Evolutionary conservation across 2,329 filamentous ascomycete species (phyloP).

Genomic region (Orbilia ellipsospora): DNA sequence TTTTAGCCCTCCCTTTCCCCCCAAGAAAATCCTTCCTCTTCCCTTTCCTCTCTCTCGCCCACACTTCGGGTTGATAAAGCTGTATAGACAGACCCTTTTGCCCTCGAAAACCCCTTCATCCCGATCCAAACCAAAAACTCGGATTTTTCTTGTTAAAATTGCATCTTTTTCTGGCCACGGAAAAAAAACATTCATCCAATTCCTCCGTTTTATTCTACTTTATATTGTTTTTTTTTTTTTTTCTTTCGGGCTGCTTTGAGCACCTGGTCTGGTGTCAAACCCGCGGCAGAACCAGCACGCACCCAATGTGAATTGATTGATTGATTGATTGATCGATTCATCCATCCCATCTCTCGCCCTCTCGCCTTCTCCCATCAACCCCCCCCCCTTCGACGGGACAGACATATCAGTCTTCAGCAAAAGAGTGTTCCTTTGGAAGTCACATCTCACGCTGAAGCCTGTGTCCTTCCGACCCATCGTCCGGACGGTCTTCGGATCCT

Average conservation of each 20-base stretch:
- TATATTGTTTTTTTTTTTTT: background rate
- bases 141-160: background rate
- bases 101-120: constrained; percentile 38
- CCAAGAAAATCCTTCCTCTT: constrained; percentile 13
- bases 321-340: background rate
- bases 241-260: background rate
- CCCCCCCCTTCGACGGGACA: background rate
- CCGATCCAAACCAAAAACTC: background rate
- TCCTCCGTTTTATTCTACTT: background rate
- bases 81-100: constrained; percentile 8
- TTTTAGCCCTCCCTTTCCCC: constrained; percentile 62
- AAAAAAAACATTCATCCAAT: background rate
- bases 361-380: background rate
- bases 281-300: constrained; percentile 1
- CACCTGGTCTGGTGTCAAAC: constrained; percentile 4
- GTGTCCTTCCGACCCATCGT: constrained; percentile 9
- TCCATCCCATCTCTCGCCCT: too few species aligned
- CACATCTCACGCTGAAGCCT: constrained; percentile 19
- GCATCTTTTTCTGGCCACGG: constrained; percentile 1
- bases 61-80: constrained; percentile 16
- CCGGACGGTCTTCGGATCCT: constrained; percentile 43
- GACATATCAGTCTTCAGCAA: background rate
- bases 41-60: constrained; percentile 55
- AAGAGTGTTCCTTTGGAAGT: background rate
- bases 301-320: too few species aligned